Conservation (phyloP, 2,329 filamentous ascomycete genomes). For the Geosmithia flava region DNA sequence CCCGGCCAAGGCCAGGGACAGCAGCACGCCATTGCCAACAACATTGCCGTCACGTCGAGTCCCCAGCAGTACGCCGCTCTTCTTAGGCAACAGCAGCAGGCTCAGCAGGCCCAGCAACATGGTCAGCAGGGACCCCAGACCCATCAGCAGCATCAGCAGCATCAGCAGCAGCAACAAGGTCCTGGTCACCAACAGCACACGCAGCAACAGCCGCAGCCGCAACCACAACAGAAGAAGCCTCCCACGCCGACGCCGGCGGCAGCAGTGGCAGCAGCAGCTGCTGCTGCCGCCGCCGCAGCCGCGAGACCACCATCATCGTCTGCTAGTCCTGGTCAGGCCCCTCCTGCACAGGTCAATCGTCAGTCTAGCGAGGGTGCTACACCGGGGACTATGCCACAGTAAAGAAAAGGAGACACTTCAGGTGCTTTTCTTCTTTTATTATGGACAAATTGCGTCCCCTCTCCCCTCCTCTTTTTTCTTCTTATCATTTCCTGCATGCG, state of each 20-base stretch:
- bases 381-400: neutral
- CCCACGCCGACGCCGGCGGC: slow-evolving; percentile 6
- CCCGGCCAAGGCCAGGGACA: neutral
- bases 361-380: slow-evolving; percentile 6
- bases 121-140: slow-evolving; percentile 11
- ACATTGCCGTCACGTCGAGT: slow-evolving; percentile 33
- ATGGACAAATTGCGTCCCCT: too few species aligned
- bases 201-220: slow-evolving; percentile 12
- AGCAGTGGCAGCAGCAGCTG: slow-evolving; percentile 7
- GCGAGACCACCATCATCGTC: slow-evolving; percentile 1
- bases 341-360: slow-evolving; percentile 1
- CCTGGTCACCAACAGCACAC: slow-evolving; percentile 2
- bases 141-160: slow-evolving; percentile 38
- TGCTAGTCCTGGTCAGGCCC: slow-evolving; percentile 3
- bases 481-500: too few species aligned
- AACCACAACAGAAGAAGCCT: slow-evolving; percentile 7
- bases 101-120: slow-evolving; percentile 20
- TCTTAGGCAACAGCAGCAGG: slow-evolving; percentile 43
- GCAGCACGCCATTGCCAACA: slow-evolving; percentile 33
- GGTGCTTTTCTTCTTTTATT: too few species aligned
- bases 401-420: neutral
- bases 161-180: slow-evolving; percentile 11
- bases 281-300: slow-evolving; percentile 7
- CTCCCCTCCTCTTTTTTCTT: neutral
- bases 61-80: slow-evolving; percentile 49